Percentiles rank a stretch among this genome's conserved stretches.
These are phyloP conservation scores for Silene latifolia DNA, from an alignment of 148 eudicot species.

Conservation along the genomic window DNA sequence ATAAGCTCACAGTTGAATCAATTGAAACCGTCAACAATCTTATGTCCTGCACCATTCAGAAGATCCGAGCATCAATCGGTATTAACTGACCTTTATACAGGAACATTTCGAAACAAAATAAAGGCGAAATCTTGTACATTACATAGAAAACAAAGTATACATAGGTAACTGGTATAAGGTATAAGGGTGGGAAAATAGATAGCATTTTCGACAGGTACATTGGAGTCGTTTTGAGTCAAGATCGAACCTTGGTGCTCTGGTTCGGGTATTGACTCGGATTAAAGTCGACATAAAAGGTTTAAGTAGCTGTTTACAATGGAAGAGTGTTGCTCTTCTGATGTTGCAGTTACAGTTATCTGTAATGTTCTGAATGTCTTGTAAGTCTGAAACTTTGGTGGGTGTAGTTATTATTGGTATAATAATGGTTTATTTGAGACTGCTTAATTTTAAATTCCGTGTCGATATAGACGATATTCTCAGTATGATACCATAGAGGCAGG, in stretches of 20 bases:
- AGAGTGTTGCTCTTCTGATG: no score
- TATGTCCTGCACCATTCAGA: constrained; percentile 50
- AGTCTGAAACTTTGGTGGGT: constrained; percentile 20
- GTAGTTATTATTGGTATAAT: not conserved
- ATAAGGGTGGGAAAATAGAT: not conserved
- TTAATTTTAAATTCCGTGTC: not conserved
- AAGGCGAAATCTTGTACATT: constrained; percentile 15
- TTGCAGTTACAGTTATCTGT: no score
- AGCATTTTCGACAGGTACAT: not conserved
- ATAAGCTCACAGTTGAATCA: constrained; percentile 62
- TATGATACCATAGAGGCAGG: no score
- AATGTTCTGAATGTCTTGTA: constrained; percentile 6
- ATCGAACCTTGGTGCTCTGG: constrained; percentile 64
- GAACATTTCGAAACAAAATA: not conserved
- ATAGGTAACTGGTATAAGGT: not conserved
- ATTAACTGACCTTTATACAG: not conserved
- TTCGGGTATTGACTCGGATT: constrained; percentile 62
- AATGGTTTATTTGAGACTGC: not conserved
- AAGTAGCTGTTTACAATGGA: no score
- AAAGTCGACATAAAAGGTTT: constrained; percentile 12
- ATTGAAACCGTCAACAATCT: constrained; percentile 51
- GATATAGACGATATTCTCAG: no score
- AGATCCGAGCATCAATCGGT: constrained; percentile 49
- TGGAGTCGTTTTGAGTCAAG: constrained; percentile 43
- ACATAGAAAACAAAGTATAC: constrained; percentile 20